Base-by-base conservation (phyloP, 495 filamentous ascomycete genomes). In the Neurospora hispaniola region DNA sequence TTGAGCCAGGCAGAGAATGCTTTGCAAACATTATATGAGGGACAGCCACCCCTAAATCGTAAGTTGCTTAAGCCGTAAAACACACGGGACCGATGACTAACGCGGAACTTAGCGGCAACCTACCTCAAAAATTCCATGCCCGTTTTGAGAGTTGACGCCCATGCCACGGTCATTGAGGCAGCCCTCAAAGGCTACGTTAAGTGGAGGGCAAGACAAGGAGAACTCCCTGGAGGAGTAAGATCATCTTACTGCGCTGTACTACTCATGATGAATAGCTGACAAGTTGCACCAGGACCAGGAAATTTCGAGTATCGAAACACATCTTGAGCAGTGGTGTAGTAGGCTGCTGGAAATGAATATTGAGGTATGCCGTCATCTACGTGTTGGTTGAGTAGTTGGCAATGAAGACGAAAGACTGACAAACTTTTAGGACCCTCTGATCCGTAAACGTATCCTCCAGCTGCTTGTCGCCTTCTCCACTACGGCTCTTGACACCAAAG, bases 121-220 rank as follows among this genome's bases (percentile, higher is more conserved):
- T 99, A 97, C 81, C 89, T 87, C n/a, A 96, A 94, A 78, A 91
- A 87, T 44, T 94, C 93, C 0, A 85, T 90, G 70, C 86, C 90
- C 42, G 86, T 93, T 4, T 87, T 99, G 77, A 88, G 88, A 12
- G 89, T 95, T 4, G 96, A 99, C 80, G 92, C 93, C 10, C 94
- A 97, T 75, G 93, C 93, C 72, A 92, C 92, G 5, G 92, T 98
- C 5, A 90, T 98, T 1, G 93, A 97, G 80, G 91, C 94, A n/a
- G 92, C 93, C 7, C 81, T 98, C 54, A 97, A 94, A 78, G 96
- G 96, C 8, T 97, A 92, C 75, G 87, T 90, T 71, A 93, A 91
- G 80, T 98, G 94, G 94, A 83, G 91, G 59, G 80, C 85, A 12
- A 85, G 66, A 14, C 76, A 84, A 14, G 85, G 79, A 75, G 84